These are phyloP conservation scores for Kondoa malvinella DNA, from an alignment of 768 basidiomycete species.

Conservation along the genomic window DNA sequence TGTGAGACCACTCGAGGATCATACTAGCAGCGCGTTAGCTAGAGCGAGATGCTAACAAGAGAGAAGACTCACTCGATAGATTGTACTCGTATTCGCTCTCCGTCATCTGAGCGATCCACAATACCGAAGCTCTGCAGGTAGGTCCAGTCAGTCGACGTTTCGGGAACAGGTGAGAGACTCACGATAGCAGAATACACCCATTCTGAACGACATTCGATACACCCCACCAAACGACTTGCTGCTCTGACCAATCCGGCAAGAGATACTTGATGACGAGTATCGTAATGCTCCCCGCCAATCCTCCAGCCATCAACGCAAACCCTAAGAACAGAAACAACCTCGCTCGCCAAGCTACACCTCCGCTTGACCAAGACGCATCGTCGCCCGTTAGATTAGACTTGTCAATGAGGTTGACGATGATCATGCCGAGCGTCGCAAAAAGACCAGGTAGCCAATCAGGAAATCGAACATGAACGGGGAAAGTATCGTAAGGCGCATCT, in stretches of 20 bases:
- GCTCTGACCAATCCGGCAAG: constrained; percentile 50
- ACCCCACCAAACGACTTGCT: constrained; percentile 67
- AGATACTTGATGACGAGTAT: constrained; percentile 81
- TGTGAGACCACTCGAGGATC: too few relatives aligned
- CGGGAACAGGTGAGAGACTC: constrained; percentile 3
- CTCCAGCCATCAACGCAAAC: constrained; percentile 94
- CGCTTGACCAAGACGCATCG: constrained; percentile 44
- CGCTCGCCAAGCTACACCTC: constrained; percentile 73
- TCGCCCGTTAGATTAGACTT: constrained; percentile 71
- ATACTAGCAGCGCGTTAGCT: too few relatives aligned
- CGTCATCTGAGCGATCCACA: constrained; percentile 80
- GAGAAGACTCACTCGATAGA: constrained; percentile 34
- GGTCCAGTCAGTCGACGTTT: neutral
- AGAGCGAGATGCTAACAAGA: neutral
- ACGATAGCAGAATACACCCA: constrained; percentile 35
- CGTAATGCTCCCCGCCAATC: constrained; percentile 86
- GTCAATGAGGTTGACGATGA: constrained; percentile 85
- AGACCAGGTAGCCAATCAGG: constrained; percentile 97
- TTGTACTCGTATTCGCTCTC: constrained; percentile 86
- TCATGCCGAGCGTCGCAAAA: constrained; percentile 75
- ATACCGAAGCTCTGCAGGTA: constrained; percentile 53
- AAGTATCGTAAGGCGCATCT: constrained; percentile 49
- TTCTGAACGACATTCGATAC: constrained; percentile 93
- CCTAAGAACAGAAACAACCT: constrained; percentile 80
- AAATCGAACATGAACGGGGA: constrained; percentile 63